Percentiles rank a stretch among this genome's conserved stretches.
These are phyloP conservation scores for Solanum rostratum DNA, from an alignment of 257 asterid genomes.

Conservation along the genomic window DNA sequence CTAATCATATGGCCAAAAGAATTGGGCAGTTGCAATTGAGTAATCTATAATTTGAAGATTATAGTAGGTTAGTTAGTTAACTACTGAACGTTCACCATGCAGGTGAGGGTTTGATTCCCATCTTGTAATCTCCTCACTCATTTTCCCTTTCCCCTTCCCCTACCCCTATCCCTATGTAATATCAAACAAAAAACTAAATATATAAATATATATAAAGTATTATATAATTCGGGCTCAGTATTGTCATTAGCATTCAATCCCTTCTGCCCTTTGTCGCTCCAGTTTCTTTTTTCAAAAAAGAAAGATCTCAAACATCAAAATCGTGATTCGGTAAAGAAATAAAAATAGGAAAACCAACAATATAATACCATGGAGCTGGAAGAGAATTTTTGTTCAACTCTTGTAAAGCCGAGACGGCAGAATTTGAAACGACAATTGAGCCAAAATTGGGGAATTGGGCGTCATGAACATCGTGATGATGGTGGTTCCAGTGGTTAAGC, in stretches of 20 bases:
- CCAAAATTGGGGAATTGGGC: neutral
- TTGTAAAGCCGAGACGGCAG: neutral
- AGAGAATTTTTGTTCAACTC: slow-evolving; percentile 24
- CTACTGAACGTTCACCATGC: neutral
- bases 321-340: neutral
- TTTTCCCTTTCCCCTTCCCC: neutral
- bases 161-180: neutral
- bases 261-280: neutral
- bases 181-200: too few relatives aligned
- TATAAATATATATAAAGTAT: too few relatives aligned
- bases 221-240: too few relatives aligned
- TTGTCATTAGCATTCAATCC: neutral
- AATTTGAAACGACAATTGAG: neutral
- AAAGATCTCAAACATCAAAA: neutral
- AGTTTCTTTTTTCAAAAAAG: neutral
- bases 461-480: neutral
- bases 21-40: neutral
- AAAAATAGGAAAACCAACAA: neutral
- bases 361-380: slow-evolving; percentile 60
- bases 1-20: neutral
- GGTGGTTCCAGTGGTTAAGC: slow-evolving; percentile 59
- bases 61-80: neutral
- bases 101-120: too few relatives aligned
- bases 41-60: neutral
- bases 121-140: neutral